Base-by-base conservation (phyloP, 805 yeast genomes). In the Priceomyces haplophilus region DNA sequence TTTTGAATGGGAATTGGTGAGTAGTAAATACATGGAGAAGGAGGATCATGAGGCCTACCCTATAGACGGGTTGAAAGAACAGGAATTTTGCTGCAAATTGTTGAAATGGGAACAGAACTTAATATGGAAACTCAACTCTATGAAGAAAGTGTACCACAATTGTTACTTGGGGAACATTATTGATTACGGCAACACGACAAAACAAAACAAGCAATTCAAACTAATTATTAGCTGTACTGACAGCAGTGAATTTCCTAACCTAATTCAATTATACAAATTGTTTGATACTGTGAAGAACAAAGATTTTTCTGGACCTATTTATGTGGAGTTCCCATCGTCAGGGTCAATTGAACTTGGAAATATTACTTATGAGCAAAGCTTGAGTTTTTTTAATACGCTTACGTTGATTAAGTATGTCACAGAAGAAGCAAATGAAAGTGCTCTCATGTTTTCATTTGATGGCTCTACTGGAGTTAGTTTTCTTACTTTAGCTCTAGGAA, bases 221-320 rank as follows among this genome's bases (percentile, higher is more conserved):
- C 51, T 81, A 11, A 76, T 75, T 47, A 63, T 83, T 13, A 71
- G 74, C 49, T 84, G 89, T 59, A 72, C 74, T 42, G 86, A 79
- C 44, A 77, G 77, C 18, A 75, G 79, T 0, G 43, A 59, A 3
- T 75, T 82, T 42, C 85, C 86, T 1, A 50, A 64, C 2, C 52
- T 73, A 12, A 53, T 55, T 1, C 62, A 61, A 7, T 53, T 79
- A 29, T 53, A 53, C 12, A 38, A 46, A 3, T 33, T 51, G 6
- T 47, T 50, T 19, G 13, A 13, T 11, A 19, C 34, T 31, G 25
- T 30, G 6, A 23, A 27, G 10, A 21, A 37, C 13, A 18, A 20
- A 5, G 20, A 18, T 5, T n/a, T 25, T 12, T 23, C 37, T 4
- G 40, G 41, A 21, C 41, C 43, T 2, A 43, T 44, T 34, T 57